Base-by-base conservation (phyloP, 177 flowering plant species). In the Telopea speciosissima region DNA sequence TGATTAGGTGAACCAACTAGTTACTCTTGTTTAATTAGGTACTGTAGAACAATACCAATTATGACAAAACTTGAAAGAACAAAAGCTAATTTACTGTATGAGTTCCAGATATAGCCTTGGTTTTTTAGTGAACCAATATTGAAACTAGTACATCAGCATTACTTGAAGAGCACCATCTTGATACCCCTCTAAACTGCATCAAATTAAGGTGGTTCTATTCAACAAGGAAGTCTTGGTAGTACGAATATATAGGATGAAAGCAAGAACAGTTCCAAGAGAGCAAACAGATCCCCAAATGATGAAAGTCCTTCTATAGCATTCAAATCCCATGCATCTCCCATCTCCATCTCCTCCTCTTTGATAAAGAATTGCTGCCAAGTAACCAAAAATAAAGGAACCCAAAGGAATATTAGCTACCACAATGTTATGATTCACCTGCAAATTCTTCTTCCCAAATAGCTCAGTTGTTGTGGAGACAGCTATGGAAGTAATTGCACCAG, bases 321-420 rank as follows among this genome's bases (percentile, higher is more conserved):
- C 70, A 62, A 61, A 62, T 1, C 97, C 96, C 74, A 87, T 68
- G 84, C 99, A 94, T 23, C 56, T 83, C 22, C 83, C 90, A 14
- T 70, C 49, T 12, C 63, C 70, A 65, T 67, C 44, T 13, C 76
- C 83, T 72, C 79, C 75, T 61, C 59, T 79, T 58, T 69, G 82
- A 73, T 94, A 94, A 6, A 87, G 49, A 63, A 84, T 2, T 10
- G 96, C 95, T 0, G 99, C 93, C 33, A 79, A 26, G 73, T 77
- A 82, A 3, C 97, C 97, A 28, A 87, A 92, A 8, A 85, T 6
- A 61, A 88, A 87, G 8, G 99, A 94, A 0, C 99, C 97, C 0
- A 92, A 67, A 0, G 99, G 97, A 24, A 94, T 94, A 40, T 94
- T 94, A 0, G 84, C 85, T 4, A 94, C 89, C 64, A 94, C 72